phyloP scores from a whole-genome alignment of 2,329 filamentous ascomycete genomes.

The Thielaviopsis ethacetica region DNA sequence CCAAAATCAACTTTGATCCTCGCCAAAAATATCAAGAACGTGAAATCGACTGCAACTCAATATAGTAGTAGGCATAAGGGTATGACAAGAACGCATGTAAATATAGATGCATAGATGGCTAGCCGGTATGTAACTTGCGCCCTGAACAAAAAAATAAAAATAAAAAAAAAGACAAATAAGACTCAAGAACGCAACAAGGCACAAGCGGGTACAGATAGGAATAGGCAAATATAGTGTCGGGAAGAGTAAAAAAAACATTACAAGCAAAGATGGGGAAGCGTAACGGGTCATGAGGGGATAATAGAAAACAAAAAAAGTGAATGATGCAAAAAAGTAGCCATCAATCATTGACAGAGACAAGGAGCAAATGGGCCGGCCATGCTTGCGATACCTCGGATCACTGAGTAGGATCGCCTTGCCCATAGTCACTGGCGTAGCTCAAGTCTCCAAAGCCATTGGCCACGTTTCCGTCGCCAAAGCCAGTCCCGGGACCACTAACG shows the following conservation, averaged over 20 bases:
- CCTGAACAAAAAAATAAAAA: too few species aligned
- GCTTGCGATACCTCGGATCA: background rate
- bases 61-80: too few species aligned
- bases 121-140: too few species aligned
- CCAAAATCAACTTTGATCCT: too few species aligned
- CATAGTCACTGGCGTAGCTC: constrained; percentile 37
- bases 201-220: background rate
- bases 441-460: constrained; percentile 38
- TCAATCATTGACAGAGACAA: background rate
- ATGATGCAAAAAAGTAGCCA: background rate
- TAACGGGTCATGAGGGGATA: background rate
- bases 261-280: background rate
- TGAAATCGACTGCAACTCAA: too few species aligned
- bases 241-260: background rate
- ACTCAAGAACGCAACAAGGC: too few species aligned
- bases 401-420: constrained; percentile 20
- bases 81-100: too few species aligned
- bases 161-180: too few species aligned
- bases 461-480: constrained; percentile 40
- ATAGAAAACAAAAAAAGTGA: background rate
- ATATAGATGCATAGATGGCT: too few species aligned
- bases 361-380: background rate
- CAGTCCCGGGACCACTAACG: constrained; percentile 44
- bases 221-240: background rate
- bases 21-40: too few species aligned